A percentile compares a stretch with the other conserved stretches of the same genome.
These are phyloP conservation scores for Phylloboletellus chloephorus DNA, from an alignment of 1,284 basidiomycete species.

Conservation along the genomic window DNA sequence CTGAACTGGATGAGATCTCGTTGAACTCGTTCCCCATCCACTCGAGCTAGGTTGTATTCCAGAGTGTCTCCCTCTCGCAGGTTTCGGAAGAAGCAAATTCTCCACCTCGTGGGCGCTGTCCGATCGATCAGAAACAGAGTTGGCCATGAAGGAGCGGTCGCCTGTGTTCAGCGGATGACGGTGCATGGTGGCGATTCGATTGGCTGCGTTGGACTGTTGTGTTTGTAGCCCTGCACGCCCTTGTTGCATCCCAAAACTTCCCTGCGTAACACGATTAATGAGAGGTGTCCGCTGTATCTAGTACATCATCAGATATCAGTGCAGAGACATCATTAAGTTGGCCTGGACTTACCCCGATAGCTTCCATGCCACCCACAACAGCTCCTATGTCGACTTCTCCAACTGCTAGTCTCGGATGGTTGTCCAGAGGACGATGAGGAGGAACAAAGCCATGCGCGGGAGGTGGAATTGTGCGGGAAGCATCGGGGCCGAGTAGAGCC, in stretches of 20 bases:
- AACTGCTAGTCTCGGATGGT: constrained; percentile 16
- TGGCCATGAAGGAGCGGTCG: constrained; percentile 37
- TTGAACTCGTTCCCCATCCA: constrained; percentile 26
- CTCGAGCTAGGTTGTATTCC: constrained; percentile 15
- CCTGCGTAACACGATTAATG: constrained; percentile 42
- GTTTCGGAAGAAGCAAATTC: constrained; percentile 43
- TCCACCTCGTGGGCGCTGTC: constrained; percentile 68
- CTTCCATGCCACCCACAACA: constrained; percentile 66
- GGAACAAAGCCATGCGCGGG: constrained; percentile 13
- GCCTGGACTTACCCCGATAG: constrained; percentile 46
- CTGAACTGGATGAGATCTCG: constrained; percentile 18
- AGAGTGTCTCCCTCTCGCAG: constrained; percentile 14
- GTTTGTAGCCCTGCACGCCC: constrained; percentile 17
- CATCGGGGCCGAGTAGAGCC: constrained; percentile 49
- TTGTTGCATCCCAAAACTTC: constrained; percentile 31
- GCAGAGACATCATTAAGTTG: background rate
- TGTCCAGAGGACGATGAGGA: constrained; percentile 19
- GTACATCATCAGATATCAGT: constrained; percentile 5
- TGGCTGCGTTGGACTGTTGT: constrained; percentile 14
- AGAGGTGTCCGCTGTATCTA: constrained; percentile 74
- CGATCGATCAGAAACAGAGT: constrained; percentile 56
- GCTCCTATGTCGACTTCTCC: constrained; percentile 44
- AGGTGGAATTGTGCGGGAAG: constrained; percentile 16
- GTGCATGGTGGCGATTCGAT: constrained; percentile 18
- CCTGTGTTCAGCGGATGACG: constrained; percentile 25